These are phyloP conservation scores for Dioszegia aurantiaca DNA, from an alignment of 768 basidiomycete species.

Conservation along the genomic window DNA sequence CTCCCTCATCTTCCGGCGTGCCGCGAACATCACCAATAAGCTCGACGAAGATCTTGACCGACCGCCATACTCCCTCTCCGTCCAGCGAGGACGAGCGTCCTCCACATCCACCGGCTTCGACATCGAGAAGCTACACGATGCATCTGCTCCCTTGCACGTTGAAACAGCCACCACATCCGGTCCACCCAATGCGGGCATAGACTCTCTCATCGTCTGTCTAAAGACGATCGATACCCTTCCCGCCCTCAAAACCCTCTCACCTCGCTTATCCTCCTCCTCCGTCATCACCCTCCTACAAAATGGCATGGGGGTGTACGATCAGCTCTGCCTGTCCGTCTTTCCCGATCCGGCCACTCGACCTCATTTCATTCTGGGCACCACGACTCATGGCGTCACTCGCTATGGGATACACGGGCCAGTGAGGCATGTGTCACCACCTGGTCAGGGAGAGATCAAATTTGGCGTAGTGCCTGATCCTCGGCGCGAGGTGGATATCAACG, in stretches of 20 bases:
- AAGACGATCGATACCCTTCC: constrained; percentile 68
- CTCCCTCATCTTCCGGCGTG: constrained; percentile 64
- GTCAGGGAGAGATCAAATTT: constrained; percentile 56
- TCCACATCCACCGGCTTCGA: constrained; percentile 20
- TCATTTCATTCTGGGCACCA: constrained; percentile 78
- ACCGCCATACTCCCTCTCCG: constrained; percentile 4
- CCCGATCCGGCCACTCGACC: constrained; percentile 71
- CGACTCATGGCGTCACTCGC: constrained; percentile 72
- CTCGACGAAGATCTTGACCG: constrained; percentile 1
- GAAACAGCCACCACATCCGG: neutral
- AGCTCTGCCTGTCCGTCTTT: constrained; percentile 66
- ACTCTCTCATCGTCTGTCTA: constrained; percentile 75
- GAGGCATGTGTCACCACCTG: constrained; percentile 14
- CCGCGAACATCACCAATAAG: constrained; percentile 15
- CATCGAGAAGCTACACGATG: constrained; percentile 11
- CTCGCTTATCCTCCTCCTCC: constrained; percentile 63
- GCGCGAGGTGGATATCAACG: constrained; percentile 33
- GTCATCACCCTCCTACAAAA: constrained; percentile 93
- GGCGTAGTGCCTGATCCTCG: constrained; percentile 70
- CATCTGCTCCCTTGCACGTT: neutral
- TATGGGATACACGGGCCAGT: constrained; percentile 50
- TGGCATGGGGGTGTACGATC: constrained; percentile 88
- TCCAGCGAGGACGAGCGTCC: constrained; percentile 6
- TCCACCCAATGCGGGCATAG: constrained; percentile 55
- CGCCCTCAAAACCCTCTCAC: constrained; percentile 62